Evolutionary conservation across 78 protist species (phyloP).

Genomic region (Dictyostelium firmibasis): DNA sequence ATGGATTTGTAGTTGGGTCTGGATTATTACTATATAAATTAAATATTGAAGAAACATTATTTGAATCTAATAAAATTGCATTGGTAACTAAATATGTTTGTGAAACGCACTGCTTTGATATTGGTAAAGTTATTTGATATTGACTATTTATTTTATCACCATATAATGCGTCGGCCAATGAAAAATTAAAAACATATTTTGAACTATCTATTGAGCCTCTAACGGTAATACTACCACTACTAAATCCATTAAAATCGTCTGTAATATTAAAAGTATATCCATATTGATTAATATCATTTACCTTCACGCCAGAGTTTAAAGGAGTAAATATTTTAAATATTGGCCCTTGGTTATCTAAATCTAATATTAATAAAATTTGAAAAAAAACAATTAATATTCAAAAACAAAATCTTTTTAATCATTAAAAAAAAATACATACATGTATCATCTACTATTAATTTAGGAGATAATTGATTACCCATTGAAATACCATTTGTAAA

Average conservation of each 20-base stretch:
- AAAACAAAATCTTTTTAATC: too few relatives aligned
- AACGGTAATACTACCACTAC: not conserved
- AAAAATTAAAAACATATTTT: not conserved
- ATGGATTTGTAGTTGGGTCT: not conserved
- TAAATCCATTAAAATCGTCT: slow-evolving; percentile 1
- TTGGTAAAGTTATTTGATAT: not conserved
- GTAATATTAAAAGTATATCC: not conserved
- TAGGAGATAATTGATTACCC: not conserved
- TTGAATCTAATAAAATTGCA: not conserved
- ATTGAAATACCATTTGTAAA: not conserved
- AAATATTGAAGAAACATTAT: not conserved
- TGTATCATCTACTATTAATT: not conserved
- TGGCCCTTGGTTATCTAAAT: not conserved
- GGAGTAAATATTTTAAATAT: not conserved
- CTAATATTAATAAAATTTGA: not conserved
- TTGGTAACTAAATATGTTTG: not conserved
- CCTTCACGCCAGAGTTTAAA: too few relatives aligned
- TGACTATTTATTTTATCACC: not conserved
- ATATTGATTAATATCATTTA: not conserved
- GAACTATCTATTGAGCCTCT: not conserved
- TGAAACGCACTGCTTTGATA: not conserved
- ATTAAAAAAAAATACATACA: not conserved
- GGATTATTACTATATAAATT: not conserved
- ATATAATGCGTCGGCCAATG: not conserved
- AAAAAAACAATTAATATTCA: too few relatives aligned